These are phyloP conservation scores for Exobasidium rhododendri DNA, from an alignment of 1,284 basidiomycete genomes.

Conservation along the genomic window DNA sequence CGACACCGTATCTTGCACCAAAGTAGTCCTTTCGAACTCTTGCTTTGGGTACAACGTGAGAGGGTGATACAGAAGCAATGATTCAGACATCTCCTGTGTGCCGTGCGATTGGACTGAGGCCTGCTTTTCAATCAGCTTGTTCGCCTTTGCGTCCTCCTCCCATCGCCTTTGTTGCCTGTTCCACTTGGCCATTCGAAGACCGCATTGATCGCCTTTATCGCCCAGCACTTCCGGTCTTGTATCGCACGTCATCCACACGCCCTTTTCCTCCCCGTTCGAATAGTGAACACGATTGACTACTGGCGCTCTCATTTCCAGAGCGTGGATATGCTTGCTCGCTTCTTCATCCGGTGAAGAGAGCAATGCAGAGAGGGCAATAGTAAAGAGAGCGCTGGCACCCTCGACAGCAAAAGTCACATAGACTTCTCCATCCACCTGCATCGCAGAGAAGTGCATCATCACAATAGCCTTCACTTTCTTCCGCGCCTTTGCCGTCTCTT, in stretches of 20 bases:
- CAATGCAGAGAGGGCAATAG: background rate
- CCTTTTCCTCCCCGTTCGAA: background rate
- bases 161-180: background rate
- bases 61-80: background rate
- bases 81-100: background rate
- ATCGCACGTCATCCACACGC: slow-evolving; percentile 1
- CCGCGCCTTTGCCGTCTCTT: no score
- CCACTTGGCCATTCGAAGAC: background rate
- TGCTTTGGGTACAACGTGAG: slow-evolving; percentile 3
- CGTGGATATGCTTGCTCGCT: background rate
- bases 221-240: background rate
- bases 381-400: background rate
- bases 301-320: background rate
- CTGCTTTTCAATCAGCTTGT: background rate
- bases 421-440: background rate
- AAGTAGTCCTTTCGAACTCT: background rate
- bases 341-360: background rate
- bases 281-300: background rate
- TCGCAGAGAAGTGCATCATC: background rate
- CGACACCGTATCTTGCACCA: background rate
- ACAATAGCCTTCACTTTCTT: background rate
- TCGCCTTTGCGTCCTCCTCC: background rate
- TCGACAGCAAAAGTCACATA: background rate
- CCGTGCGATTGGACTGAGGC: background rate
- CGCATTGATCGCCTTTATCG: background rate